phyloP scores from a whole-genome alignment of 1,284 basidiomycete genomes.

The Lignosus rhinocerotis region DNA sequence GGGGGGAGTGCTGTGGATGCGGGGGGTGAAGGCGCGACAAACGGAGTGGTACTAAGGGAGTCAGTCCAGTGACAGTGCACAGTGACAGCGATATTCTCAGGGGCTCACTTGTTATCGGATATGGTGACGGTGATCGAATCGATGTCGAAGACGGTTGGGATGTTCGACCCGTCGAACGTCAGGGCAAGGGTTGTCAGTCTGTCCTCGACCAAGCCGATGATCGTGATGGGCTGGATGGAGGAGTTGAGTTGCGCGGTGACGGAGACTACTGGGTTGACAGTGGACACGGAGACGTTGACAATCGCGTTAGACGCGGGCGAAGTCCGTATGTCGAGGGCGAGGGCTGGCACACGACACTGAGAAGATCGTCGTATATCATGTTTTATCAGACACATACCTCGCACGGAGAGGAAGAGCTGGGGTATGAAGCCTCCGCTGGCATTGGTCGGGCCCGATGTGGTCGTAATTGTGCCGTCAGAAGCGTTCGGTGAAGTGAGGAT shows the following conservation, averaged over 20 bases:
- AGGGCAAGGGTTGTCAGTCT: constrained; percentile 30
- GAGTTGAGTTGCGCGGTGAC: constrained; percentile 31
- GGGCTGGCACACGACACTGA: constrained; percentile 15
- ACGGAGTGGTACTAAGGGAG: constrained; percentile 20
- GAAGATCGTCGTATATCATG: neutral
- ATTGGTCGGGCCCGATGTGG: constrained; percentile 30
- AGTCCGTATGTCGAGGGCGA: constrained; percentile 27
- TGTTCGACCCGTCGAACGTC: constrained; percentile 26
- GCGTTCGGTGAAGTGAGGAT: constrained; percentile 25
- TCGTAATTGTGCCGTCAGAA: constrained; percentile 29
- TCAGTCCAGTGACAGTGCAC: neutral
- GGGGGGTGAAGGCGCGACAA: constrained; percentile 24
- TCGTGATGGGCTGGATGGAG: constrained; percentile 28
- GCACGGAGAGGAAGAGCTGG: constrained; percentile 33
- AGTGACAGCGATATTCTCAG: neutral
- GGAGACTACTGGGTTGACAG: constrained; percentile 29
- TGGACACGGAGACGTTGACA: constrained; percentile 32
- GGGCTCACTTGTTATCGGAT: constrained; percentile 25
- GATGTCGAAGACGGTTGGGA: constrained; percentile 28
- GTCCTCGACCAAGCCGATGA: constrained; percentile 28
- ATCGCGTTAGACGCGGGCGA: constrained; percentile 30
- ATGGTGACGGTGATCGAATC: constrained; percentile 27
- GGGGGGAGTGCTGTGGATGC: constrained; percentile 21
- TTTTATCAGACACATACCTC: constrained; percentile 17
- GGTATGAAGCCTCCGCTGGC: constrained; percentile 28